Base-by-base conservation (phyloP, 768 basidiomycete genomes). In the Suillus subaureus region DNA sequence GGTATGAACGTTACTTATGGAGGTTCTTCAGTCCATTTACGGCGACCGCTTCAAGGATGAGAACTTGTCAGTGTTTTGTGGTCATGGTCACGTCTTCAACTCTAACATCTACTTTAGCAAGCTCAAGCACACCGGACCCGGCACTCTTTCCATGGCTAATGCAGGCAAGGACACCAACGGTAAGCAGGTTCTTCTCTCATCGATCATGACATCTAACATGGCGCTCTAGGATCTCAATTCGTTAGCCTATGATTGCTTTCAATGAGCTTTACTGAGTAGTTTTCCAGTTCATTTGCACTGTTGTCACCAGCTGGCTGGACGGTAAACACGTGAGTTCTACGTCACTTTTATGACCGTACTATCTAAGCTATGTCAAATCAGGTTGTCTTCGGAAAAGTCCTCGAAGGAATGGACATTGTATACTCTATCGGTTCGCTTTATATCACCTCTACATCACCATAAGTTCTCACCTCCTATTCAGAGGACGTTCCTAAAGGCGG, bases 91-190 rank as follows among this genome's bases (percentile, higher is more conserved):
- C 61, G 28, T 4, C 47, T n/a, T 51, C 31, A 23, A 62, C 28
- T 43, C 61, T 51, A 55, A 60, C 4, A 18, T 15, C n/a, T 31
- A 12, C 33, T 66, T 57, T 71, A 97, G 96, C 85, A 97, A 98
- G 86, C 92, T 99, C 78, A 89, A 88, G 77, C 97, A 99, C 84
- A 92, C 92, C 71, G 89, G 87, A 43, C 87, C 93, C 60, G 96
- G 96, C 68, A 83, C 85, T 64, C 86, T 97, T 65, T 96, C 94
- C 2, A 97, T 98, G 96, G 96, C 96, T 58, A 98, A 97, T 72
- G 88, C 94, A 63, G 90, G 90, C 74, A 90, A 89, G 77, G 92
- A 96, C 76, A 97, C 96, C 40, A 98, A 98, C 72, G 96, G 93
- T 92, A 74, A 65, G 80, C 68, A 6, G 2, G 43, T 28, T 28